Conservation (phyloP, 1,284 basidiomycete genomes). For the Leucoagaricus sp. region DNA sequence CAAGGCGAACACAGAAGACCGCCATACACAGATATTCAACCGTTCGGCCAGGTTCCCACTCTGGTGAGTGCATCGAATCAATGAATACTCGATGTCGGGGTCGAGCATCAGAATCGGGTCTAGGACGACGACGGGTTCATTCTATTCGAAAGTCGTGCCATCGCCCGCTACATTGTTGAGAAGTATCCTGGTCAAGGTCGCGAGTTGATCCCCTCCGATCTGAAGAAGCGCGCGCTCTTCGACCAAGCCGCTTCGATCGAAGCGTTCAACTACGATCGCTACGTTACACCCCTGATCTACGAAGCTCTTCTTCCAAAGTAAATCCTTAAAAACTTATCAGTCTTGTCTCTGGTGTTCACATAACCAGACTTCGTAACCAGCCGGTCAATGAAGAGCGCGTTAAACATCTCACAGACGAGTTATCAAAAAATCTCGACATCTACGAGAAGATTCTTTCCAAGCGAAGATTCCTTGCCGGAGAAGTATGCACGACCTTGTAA, state of each 20-base stretch:
- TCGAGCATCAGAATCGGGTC: conserved; percentile 12
- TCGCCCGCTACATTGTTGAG: conserved; percentile 38
- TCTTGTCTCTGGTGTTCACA: not conserved
- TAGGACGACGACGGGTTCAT: conserved; percentile 36
- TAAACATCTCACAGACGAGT: conserved; percentile 24
- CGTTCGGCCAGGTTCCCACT: conserved; percentile 65
- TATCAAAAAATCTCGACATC: conserved; percentile 40
- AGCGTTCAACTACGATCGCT: conserved; percentile 47
- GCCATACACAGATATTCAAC: conserved; percentile 46
- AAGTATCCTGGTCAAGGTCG: conserved; percentile 35
- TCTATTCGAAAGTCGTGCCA: conserved; percentile 48
- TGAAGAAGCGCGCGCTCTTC: conserved; percentile 42
- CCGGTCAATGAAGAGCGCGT: conserved; percentile 28
- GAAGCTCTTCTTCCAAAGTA: conserved; percentile 50
- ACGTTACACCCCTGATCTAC: conserved; percentile 32
- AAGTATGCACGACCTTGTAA: conserved; percentile 28
- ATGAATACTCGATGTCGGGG: not conserved
- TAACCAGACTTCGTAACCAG: not conserved
- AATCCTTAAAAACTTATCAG: not conserved
- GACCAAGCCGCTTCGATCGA: conserved; percentile 58
- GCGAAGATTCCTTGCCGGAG: conserved; percentile 47
- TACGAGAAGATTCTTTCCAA: conserved; percentile 51
- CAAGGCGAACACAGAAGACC: conserved; percentile 47
- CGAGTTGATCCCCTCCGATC: conserved; percentile 29
- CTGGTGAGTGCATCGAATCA: conserved; percentile 37